These are phyloP conservation scores for Penicillium verrucosum DNA, from an alignment of 2,329 filamentous ascomycete genomes.

Conservation along the genomic window DNA sequence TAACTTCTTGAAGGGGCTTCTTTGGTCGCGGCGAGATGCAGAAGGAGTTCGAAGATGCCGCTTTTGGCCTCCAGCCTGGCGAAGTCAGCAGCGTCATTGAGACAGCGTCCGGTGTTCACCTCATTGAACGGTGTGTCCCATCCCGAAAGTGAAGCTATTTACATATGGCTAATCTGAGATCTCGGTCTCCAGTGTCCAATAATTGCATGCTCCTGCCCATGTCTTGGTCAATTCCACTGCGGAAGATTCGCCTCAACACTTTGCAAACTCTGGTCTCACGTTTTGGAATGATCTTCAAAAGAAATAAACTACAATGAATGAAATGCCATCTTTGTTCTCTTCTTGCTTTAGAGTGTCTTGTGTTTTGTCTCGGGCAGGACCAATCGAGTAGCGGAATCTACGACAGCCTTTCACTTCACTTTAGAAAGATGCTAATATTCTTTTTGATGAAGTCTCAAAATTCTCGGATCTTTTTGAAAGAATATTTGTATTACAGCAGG, in stretches of 20 bases:
- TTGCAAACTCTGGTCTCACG: background rate
- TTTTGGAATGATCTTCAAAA: background rate
- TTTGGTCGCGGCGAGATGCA: constrained; percentile 97
- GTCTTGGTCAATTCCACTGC: background rate
- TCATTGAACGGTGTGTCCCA: constrained; percentile 78
- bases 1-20: constrained; percentile 60
- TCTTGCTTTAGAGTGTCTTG: background rate
- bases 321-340: background rate
- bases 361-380: background rate
- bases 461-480: background rate
- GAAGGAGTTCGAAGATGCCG: constrained; percentile 94
- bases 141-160: background rate
- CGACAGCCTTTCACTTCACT: background rate
- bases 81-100: constrained; percentile 85
- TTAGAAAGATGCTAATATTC: background rate
- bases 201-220: background rate
- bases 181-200: background rate
- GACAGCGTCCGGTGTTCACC: constrained; percentile 88
- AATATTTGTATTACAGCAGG: background rate
- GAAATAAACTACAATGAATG: background rate
- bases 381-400: background rate
- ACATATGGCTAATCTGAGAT: constrained; percentile 3
- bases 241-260: background rate
- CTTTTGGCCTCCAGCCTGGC: constrained; percentile 82
- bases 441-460: background rate